Conservation (phyloP, 2,329 filamentous ascomycete genomes). For the Apiospora pterosperma region DNA sequence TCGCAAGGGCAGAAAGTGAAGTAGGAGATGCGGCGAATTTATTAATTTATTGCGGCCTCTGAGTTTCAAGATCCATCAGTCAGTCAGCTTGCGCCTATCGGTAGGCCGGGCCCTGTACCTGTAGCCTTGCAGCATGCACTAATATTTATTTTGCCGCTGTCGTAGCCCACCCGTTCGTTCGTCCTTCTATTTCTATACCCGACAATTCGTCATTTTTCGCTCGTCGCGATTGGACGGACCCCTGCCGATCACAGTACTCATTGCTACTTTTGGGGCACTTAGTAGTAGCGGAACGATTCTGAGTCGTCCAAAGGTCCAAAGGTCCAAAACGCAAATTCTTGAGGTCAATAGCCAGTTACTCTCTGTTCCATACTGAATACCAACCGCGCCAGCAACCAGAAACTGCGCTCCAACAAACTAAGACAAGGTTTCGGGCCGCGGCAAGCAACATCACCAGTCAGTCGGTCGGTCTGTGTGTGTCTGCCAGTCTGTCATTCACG, state of each 20-base stretch:
- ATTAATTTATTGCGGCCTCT: not conserved
- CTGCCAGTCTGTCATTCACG: not conserved
- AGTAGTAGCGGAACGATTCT: not conserved
- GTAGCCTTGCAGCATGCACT: not conserved
- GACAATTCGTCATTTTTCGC: not conserved
- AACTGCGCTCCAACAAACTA: too few species aligned
- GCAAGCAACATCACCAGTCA: not conserved
- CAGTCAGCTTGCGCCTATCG: not conserved
- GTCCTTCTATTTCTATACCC: not conserved
- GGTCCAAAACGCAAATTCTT: not conserved
- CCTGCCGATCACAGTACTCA: not conserved
- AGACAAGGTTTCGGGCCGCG: not conserved
- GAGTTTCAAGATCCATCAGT: not conserved
- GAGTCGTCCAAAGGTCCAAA: not conserved
- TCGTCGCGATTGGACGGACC: not conserved
- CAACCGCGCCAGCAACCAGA: not conserved
- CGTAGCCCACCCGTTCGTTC: not conserved
- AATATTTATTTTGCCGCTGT: not conserved
- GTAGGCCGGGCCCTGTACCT: not conserved
- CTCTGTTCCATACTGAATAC: not conserved
- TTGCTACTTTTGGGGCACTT: not conserved
- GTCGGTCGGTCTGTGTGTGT: too few species aligned
- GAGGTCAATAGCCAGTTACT: not conserved
- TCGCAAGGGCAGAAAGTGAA: not conserved
- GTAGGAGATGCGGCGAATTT: not conserved